Conservation (phyloP, 306 rosid species). For the Vigna radiata region DNA sequence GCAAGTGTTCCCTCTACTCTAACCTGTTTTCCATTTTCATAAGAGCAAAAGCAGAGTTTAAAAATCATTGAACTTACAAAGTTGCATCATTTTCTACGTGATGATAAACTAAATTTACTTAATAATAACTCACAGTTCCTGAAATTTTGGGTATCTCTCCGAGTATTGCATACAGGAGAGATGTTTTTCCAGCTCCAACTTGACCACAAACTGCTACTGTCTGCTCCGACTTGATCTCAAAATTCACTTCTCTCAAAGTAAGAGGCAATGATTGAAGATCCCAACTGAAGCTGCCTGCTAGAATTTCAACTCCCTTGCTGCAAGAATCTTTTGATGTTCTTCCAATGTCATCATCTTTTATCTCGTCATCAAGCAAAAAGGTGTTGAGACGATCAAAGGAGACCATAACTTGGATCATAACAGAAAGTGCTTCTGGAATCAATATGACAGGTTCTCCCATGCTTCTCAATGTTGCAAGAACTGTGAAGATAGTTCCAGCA, state of each 20-base stretch:
- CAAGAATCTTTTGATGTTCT: conserved; percentile 20
- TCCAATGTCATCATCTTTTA: conserved; percentile 44
- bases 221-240: conserved; percentile 53
- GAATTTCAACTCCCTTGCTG: conserved; percentile 42
- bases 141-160: conserved; percentile 68
- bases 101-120: not conserved
- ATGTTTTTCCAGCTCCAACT: conserved; percentile 73
- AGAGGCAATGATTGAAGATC: conserved; percentile 46
- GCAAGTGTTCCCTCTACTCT: conserved; percentile 59
- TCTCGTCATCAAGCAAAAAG: conserved; percentile 66
- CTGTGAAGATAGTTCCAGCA: conserved; percentile 76
- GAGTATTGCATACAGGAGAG: conserved; percentile 61
- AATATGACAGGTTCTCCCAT: conserved; percentile 65
- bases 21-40: conserved; percentile 50
- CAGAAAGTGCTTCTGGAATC: conserved; percentile 71
- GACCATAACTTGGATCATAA: conserved; percentile 69
- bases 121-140: conserved; percentile 53
- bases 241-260: conserved; percentile 53
- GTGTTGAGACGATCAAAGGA: conserved; percentile 61
- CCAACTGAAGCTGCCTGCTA: conserved; percentile 62
- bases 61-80: not conserved
- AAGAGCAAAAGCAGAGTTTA: not conserved
- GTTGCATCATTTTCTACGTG: not conserved
- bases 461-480: conserved; percentile 61
- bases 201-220: conserved; percentile 71